Conservation (phyloP, 169 alveolate genomes). For the Cryptosporidium viatorum region DNA sequence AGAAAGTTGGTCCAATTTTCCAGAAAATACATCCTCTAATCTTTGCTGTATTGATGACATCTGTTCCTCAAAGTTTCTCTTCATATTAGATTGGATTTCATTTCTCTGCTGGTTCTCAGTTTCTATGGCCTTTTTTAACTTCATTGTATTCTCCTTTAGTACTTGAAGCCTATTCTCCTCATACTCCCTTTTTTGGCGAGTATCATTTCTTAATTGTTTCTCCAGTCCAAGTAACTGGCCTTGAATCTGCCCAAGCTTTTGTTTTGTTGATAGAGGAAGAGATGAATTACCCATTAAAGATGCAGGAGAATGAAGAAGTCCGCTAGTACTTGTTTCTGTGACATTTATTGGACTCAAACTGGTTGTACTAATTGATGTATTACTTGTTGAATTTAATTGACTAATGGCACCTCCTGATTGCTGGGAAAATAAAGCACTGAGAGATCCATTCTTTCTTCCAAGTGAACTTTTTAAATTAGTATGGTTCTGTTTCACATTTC, state of each 20-base stretch:
- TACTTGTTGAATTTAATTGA: neutral
- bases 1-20: conserved; percentile 73
- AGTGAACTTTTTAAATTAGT: neutral
- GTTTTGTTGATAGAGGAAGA: conserved; percentile 64
- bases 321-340: neutral
- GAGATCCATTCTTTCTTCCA: conserved; percentile 11
- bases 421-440: conserved; percentile 16
- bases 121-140: conserved; percentile 60
- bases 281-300: conserved; percentile 31
- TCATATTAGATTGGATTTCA: conserved; percentile 33
- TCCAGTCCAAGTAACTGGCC: conserved; percentile 69
- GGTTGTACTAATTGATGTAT: conserved; percentile 3
- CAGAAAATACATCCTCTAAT: conserved; percentile 47
- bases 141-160: conserved; percentile 58
- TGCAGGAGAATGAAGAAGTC: conserved; percentile 23
- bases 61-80: conserved; percentile 54
- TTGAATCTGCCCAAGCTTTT: conserved; percentile 68
- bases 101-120: conserved; percentile 62
- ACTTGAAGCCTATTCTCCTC: conserved; percentile 65
- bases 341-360: conserved; percentile 20
- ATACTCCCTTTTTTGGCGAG: conserved; percentile 72
- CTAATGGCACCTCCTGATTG: conserved; percentile 9
- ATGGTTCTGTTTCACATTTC: neutral
- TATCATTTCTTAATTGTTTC: conserved; percentile 69
- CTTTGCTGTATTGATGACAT: conserved; percentile 37